A percentile compares a stretch with the other conserved stretches of the same genome.
phyloP scores from a whole-genome alignment of 2,329 filamentous ascomycete species.

The Colletotrichum phormii region DNA sequence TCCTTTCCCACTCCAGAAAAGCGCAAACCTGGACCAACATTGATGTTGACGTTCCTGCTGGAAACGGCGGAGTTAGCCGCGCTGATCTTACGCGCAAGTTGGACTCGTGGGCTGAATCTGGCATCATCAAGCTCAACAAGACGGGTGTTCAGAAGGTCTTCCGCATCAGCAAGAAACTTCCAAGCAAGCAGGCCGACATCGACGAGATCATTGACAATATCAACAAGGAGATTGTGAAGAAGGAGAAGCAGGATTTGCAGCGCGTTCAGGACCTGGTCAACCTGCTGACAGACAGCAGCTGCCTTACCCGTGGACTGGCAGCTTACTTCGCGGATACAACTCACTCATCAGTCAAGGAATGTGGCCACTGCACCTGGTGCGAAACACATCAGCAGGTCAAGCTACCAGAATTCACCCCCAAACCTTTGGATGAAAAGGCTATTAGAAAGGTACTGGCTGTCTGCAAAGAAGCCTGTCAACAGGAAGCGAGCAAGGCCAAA shows the following conservation, averaged over 20 bases:
- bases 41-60: constrained; percentile 57
- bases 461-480: constrained; percentile 41
- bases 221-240: constrained; percentile 60
- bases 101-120: constrained; percentile 62
- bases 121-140: constrained; percentile 62
- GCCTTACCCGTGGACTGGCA: constrained; percentile 64
- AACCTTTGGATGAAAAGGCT: constrained; percentile 50
- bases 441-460: constrained; percentile 57
- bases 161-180: constrained; percentile 60
- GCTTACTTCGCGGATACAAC: constrained; percentile 66
- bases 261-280: constrained; percentile 62
- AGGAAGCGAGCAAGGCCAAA: constrained; percentile 3
- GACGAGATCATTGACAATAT: constrained; percentile 58
- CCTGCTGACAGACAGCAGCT: constrained; percentile 63
- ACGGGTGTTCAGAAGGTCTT: constrained; percentile 66
- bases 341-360: constrained; percentile 57
- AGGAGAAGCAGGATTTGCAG: constrained; percentile 65
- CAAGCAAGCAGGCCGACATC: constrained; percentile 54
- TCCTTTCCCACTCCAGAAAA: constrained; percentile 54
- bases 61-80: constrained; percentile 49
- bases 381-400: constrained; percentile 50
- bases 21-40: constrained; percentile 56
- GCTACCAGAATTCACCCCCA: constrained; percentile 52
- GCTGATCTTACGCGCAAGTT: constrained; percentile 64
- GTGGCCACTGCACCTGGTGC: constrained; percentile 68